Conservation (phyloP, 179 eudicot genomes). For the Dionaea muscipula region DNA sequence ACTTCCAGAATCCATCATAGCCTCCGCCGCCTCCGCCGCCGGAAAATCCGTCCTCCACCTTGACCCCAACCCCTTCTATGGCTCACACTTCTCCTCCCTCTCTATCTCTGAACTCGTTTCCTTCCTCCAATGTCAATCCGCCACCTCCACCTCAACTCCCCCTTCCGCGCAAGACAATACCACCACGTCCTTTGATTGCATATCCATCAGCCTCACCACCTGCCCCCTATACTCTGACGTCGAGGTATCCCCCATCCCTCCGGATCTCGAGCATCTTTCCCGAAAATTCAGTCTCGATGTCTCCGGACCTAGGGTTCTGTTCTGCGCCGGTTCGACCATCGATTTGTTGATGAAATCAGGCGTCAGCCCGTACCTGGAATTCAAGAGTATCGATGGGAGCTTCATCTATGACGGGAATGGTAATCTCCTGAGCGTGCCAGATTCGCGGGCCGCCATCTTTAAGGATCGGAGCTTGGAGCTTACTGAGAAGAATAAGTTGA, state of each 20-base stretch:
- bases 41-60: constrained; percentile 84
- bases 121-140: constrained; percentile 28
- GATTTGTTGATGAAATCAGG: constrained; percentile 52
- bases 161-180: not conserved
- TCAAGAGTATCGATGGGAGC: constrained; percentile 50
- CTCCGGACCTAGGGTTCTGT: constrained; percentile 67
- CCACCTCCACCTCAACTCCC: constrained; percentile 5
- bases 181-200: constrained; percentile 7
- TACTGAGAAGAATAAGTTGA: constrained; percentile 47
- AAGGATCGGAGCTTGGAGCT: constrained; percentile 31
- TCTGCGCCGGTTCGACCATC: constrained; percentile 51
- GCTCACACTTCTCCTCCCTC: constrained; percentile 59
- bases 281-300: constrained; percentile 38
- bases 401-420: constrained; percentile 29
- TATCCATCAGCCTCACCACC: constrained; percentile 20
- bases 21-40: constrained; percentile 67
- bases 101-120: constrained; percentile 36
- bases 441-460: constrained; percentile 54
- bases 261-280: constrained; percentile 8
- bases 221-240: constrained; percentile 30
- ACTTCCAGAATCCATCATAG: constrained; percentile 53
- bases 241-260: constrained; percentile 20
- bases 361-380: constrained; percentile 55
- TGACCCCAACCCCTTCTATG: constrained; percentile 80
- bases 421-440: constrained; percentile 43